phyloP scores from a whole-genome alignment of 192 early-diverging fungal genomes.

The Umbelopsis sp. region DNA sequence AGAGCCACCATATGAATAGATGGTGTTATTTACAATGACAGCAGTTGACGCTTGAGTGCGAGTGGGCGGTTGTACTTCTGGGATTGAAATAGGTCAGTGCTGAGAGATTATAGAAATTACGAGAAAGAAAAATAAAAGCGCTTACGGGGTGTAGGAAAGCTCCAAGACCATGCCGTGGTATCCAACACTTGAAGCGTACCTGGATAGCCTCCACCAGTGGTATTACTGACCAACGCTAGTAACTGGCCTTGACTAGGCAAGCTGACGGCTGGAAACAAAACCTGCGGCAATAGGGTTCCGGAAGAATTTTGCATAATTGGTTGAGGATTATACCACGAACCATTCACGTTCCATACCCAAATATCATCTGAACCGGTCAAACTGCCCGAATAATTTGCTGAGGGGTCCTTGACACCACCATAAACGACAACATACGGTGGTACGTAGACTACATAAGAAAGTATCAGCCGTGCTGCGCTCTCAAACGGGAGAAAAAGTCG shows the following conservation, averaged over 20 bases:
- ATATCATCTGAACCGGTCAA: slow-evolving; percentile 44
- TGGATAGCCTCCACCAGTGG: slow-evolving; percentile 27
- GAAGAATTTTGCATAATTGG: slow-evolving; percentile 26
- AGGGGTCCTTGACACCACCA: slow-evolving; percentile 45
- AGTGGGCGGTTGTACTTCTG: slow-evolving; percentile 24
- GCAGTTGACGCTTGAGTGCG: slow-evolving; percentile 54
- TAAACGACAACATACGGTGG: slow-evolving; percentile 50
- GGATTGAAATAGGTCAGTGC: not conserved
- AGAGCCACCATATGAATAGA: slow-evolving; percentile 41
- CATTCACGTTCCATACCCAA: slow-evolving; percentile 50
- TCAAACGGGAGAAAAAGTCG: not conserved
- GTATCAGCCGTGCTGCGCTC: too few relatives aligned
- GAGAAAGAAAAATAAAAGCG: slow-evolving; percentile 6
- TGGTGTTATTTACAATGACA: slow-evolving; percentile 56
- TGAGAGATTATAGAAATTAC: not conserved
- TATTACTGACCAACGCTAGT: slow-evolving; percentile 48
- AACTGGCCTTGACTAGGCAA: slow-evolving; percentile 49
- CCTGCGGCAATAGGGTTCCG: slow-evolving; percentile 38
- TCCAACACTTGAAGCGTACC: slow-evolving; percentile 44
- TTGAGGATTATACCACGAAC: slow-evolving; percentile 49
- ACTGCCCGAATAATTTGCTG: slow-evolving; percentile 30
- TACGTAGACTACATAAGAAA: slow-evolving; percentile 25
- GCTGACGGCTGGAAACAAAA: slow-evolving; percentile 37
- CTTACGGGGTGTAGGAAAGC: slow-evolving; percentile 50
- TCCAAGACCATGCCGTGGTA: slow-evolving; percentile 49